These are phyloP conservation scores for Curvularia sp. DNA, from an alignment of 2,329 filamentous ascomycete genomes.

Conservation along the genomic window DNA sequence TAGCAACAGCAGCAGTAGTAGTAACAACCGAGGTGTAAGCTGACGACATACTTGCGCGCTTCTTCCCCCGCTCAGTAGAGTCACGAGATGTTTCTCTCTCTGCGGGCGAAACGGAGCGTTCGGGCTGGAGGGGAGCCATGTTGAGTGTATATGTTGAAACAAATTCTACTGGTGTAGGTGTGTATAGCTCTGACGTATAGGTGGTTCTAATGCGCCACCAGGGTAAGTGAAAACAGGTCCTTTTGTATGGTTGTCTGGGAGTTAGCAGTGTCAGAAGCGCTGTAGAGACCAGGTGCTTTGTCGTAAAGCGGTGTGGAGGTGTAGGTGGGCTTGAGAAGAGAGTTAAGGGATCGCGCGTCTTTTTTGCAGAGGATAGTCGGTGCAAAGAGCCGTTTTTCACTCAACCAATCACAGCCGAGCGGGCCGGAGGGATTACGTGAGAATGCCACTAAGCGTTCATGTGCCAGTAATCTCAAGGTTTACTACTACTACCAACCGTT, in stretches of 20 bases:
- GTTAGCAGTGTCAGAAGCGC: constrained; percentile 8
- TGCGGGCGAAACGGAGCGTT: constrained; percentile 19
- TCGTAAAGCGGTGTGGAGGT: constrained; percentile 1
- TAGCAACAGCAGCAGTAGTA: background rate
- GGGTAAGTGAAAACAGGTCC: background rate
- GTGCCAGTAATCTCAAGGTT: background rate
- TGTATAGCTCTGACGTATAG: constrained; percentile 1
- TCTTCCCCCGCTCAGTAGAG: constrained; percentile 46
- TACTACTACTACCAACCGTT: constrained; percentile 1
- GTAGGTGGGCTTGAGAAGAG: constrained; percentile 5
- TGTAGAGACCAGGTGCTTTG: constrained; percentile 11
- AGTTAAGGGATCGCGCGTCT: constrained; percentile 8
- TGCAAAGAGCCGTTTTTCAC: constrained; percentile 5
- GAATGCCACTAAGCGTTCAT: constrained; percentile 1
- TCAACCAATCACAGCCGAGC: constrained; percentile 12
- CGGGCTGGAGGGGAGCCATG: constrained; percentile 34
- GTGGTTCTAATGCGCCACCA: background rate
- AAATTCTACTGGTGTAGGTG: constrained; percentile 1
- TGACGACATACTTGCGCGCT: constrained; percentile 47
- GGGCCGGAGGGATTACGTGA: constrained; percentile 12
- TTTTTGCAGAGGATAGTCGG: constrained; percentile 11
- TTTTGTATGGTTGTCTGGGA: background rate
- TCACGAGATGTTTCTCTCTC: constrained; percentile 40
- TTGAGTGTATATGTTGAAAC: constrained; percentile 6
- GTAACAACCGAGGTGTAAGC: constrained; percentile 4